Evolutionary conservation across 2,329 filamentous ascomycete species (phyloP).

Genomic region (Trichothecium roseum): DNA sequence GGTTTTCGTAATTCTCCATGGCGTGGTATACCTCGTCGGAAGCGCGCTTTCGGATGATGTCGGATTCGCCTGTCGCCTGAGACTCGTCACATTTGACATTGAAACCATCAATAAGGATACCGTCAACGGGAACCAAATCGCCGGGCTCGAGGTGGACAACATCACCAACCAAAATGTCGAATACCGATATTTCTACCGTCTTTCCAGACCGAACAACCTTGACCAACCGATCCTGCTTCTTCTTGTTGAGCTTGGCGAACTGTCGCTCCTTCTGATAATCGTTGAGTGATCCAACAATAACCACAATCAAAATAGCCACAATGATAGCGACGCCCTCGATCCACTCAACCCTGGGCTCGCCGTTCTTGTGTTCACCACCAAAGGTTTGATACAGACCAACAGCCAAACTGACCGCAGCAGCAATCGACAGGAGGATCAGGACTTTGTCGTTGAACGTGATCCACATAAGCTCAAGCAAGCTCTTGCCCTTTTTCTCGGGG

Average conservation of each 20-base stretch:
- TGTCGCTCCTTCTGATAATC: constrained; percentile 75
- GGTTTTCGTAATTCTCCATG: constrained; percentile 53
- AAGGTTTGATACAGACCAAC: constrained; percentile 70
- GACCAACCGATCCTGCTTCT: constrained; percentile 65
- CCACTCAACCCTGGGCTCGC: constrained; percentile 58
- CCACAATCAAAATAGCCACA: constrained; percentile 68
- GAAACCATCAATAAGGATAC: constrained; percentile 61
- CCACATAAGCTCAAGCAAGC: constrained; percentile 63
- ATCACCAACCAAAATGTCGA: constrained; percentile 59
- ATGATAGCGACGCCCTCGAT: constrained; percentile 76
- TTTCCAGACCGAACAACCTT: constrained; percentile 64
- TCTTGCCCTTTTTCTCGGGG: constrained; percentile 66
- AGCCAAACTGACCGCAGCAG: constrained; percentile 62
- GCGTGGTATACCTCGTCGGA: constrained; percentile 60
- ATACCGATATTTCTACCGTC: constrained; percentile 58
- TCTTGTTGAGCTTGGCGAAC: constrained; percentile 68
- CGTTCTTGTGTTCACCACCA: constrained; percentile 40
- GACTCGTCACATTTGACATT: constrained; percentile 71
- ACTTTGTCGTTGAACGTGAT: constrained; percentile 81
- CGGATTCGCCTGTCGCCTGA: constrained; percentile 70
- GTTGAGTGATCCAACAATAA: constrained; percentile 66
- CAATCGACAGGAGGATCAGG: constrained; percentile 58
- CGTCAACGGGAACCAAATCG: constrained; percentile 65
- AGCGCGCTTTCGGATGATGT: constrained; percentile 58
- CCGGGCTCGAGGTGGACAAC: constrained; percentile 65